phyloP scores from a whole-genome alignment of 345 rosid species.

The Pugionium cornutum region DNA sequence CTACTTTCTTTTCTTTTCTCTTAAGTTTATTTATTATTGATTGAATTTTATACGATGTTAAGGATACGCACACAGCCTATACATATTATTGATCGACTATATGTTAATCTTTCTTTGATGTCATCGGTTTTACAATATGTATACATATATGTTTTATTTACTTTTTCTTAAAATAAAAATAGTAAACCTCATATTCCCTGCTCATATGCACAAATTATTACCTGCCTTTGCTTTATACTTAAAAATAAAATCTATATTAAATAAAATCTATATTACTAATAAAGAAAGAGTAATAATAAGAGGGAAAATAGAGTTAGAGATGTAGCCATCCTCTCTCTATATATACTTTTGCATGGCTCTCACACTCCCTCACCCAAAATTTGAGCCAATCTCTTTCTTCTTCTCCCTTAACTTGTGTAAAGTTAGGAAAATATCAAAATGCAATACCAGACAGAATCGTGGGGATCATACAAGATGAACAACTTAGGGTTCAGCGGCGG shows the following conservation, averaged over 20 bases:
- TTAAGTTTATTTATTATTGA: neutral
- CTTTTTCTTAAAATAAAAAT: neutral
- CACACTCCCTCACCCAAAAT: constrained; percentile 25
- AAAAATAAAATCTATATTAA: too few species aligned
- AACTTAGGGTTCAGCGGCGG: constrained; percentile 25
- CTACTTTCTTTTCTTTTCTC: constrained; percentile 17
- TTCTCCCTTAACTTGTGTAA: neutral
- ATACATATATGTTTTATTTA: neutral
- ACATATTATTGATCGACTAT: too few species aligned
- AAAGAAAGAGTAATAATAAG: neutral
- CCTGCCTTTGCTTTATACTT: neutral
- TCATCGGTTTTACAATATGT: neutral
- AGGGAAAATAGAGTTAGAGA: too few species aligned
- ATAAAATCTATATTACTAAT: neutral
- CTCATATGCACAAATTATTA: constrained; percentile 11
- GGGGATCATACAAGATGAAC: constrained; percentile 53
- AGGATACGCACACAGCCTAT: neutral
- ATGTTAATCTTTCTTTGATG: constrained; percentile 1
- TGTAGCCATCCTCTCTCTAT: constrained; percentile 38
- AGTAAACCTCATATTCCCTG: neutral
- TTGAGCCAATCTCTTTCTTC: constrained; percentile 18
- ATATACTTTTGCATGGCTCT: constrained; percentile 44
- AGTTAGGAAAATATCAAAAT: constrained; percentile 28
- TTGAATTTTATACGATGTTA: neutral
- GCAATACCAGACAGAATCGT: constrained; percentile 55